Percentiles rank a stretch among this genome's conserved stretches.
Conservation (phyloP, 805 yeast genomes). For the Kazachstania bromeliacearum region DNA sequence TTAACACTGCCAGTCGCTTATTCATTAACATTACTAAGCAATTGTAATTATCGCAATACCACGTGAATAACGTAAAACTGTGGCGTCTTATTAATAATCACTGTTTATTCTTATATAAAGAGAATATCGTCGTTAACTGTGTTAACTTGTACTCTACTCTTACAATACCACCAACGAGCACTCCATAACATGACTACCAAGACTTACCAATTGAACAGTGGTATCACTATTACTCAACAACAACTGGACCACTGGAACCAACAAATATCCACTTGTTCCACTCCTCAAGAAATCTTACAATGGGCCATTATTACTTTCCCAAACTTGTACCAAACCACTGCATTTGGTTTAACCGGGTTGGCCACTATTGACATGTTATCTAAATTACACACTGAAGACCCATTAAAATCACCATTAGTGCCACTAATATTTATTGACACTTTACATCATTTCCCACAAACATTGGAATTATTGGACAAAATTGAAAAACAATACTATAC, state of each 20-base stretch:
- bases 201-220: constrained; percentile 22
- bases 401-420: constrained; percentile 22
- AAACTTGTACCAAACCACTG: constrained; percentile 78
- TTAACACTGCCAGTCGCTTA: too few species aligned
- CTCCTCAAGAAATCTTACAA: constrained; percentile 63
- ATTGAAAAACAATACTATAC: constrained; percentile 45
- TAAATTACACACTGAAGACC: constrained; percentile 31
- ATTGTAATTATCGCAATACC: too few species aligned
- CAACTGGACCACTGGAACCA: constrained; percentile 61
- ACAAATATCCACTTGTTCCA: constrained; percentile 38
- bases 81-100: too few species aligned
- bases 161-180: too few species aligned
- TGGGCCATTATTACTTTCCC: constrained; percentile 88
- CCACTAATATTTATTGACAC: constrained; percentile 86
- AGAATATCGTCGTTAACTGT: too few species aligned
- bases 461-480: constrained; percentile 58
- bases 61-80: too few species aligned
- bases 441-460: constrained; percentile 90
- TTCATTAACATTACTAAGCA: too few species aligned
- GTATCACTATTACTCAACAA: constrained; percentile 34
- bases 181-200: constrained; percentile 1
- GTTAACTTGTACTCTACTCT: too few species aligned
- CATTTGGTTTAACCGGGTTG: constrained; percentile 88
- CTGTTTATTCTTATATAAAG: too few species aligned
- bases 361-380: constrained; percentile 79